Base-by-base conservation (phyloP, 768 basidiomycete genomes). In the Clavaria fumosa region DNA sequence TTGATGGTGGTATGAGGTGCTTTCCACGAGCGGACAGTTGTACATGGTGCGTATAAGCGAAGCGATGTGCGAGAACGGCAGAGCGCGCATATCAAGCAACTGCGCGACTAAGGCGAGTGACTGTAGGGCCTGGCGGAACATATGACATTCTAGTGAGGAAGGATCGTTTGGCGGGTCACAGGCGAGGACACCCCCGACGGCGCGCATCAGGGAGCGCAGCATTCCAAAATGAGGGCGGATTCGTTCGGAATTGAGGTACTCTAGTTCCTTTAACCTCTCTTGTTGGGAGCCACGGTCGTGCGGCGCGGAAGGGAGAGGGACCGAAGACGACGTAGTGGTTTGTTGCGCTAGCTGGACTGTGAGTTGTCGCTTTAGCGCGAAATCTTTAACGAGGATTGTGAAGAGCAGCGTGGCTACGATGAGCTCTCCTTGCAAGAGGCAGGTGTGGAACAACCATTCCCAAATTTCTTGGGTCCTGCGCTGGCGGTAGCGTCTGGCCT, bases 371-470 rank as follows among this genome's bases (percentile, higher is more conserved):
- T 24, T 22, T 12, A 35, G 26, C 48, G 79, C 69, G 61, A 67
- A 78, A 21, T 82, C 76, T 44, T 76, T 70, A 30, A 81, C 55
- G 14, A 81, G 49, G 28, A 72, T 54, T 1, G 67, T 77, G 39
- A 85, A 80, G 4, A 84, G 56, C 19, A 85, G 55, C 1, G 78
- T 75, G 0, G 71, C 82, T n/a, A 80, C 62, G 27, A 86, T 65
- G 34, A 88, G 73, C 50, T 88, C 84, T 18, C 81, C 80, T 35
- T 86, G 81, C 26, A 83, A 51, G 14, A 88, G 59, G 39, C 76
- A 79, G 6, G 75, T 65, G 3, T 67, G 59, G 44, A 85, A 62
- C 34, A 83, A 54, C 2, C 62, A 60, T 36, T 66, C 64, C 49
- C 74, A 81, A 63, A 81, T 72, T 21, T 60, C 57, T n/a, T 67